Evolutionary conservation across 352 stramenopile species (phyloP).

Genomic region (Globisporangium emineosum): DNA sequence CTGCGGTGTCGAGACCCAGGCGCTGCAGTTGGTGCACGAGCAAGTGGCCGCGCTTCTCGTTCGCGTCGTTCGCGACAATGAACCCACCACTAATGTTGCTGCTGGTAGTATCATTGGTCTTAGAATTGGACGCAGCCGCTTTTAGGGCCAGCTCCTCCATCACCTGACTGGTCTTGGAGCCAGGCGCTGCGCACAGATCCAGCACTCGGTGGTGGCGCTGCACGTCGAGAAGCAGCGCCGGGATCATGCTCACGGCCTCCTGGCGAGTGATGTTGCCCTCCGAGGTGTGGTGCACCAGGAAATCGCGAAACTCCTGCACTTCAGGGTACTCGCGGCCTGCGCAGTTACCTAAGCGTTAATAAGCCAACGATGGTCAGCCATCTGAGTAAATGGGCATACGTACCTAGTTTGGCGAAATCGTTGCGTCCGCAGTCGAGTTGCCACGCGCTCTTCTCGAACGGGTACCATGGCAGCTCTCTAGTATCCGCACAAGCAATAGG

Average conservation of each 20-base stretch:
- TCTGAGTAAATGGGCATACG: too few relatives aligned
- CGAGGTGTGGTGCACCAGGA: constrained; percentile 89
- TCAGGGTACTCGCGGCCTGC: constrained; percentile 46
- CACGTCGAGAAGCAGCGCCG: constrained; percentile 94
- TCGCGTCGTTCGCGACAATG: constrained; percentile 95
- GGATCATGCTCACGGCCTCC: constrained; percentile 98
- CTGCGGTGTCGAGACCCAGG: constrained; percentile 63
- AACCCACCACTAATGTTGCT: constrained; percentile 38
- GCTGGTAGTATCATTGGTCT: not conserved
- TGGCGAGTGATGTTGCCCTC: constrained; percentile 94
- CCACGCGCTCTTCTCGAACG: constrained; percentile 52
- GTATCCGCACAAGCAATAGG: not conserved
- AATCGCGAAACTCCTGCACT: constrained; percentile 89
- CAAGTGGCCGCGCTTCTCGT: constrained; percentile 96
- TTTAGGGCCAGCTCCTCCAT: constrained; percentile 75
- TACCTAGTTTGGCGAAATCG: constrained; percentile 55
- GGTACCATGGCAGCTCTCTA: constrained; percentile 67
- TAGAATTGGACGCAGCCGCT: constrained; percentile 7
- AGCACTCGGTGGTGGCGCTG: constrained; percentile 78
- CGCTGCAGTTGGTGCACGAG: constrained; percentile 92
- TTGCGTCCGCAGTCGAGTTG: constrained; percentile 71
- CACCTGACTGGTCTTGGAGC: constrained; percentile 98
- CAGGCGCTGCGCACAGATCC: constrained; percentile 91
- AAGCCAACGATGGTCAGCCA: too few relatives aligned
- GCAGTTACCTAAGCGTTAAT: too few relatives aligned